These are phyloP conservation scores for Cucurbitaria berberidis DNA, from an alignment of 2,329 filamentous ascomycete species.

Conservation along the genomic window DNA sequence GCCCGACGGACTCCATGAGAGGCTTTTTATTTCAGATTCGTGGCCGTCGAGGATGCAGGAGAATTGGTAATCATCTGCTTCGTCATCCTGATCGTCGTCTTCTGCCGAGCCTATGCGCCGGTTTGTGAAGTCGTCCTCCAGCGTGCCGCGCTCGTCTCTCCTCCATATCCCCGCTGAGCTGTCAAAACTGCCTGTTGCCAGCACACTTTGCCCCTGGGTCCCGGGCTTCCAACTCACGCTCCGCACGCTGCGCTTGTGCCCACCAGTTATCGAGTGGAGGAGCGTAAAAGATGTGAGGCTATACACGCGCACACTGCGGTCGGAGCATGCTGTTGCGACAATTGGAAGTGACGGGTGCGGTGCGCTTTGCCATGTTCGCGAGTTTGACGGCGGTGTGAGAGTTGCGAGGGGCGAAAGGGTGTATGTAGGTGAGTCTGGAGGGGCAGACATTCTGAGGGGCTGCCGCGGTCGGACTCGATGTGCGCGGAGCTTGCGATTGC, in stretches of 20 bases:
- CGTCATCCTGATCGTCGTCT: slow-evolving; percentile 59
- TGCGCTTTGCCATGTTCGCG: slow-evolving; percentile 82
- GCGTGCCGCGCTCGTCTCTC: slow-evolving; percentile 70
- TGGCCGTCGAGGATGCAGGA: slow-evolving; percentile 92
- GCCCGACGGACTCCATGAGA: slow-evolving; percentile 75
- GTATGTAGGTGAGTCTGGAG: slow-evolving; percentile 17
- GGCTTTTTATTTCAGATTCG: slow-evolving; percentile 87
- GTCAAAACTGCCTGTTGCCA: slow-evolving; percentile 94
- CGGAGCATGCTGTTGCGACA: slow-evolving; percentile 84
- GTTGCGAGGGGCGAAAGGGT: slow-evolving; percentile 56
- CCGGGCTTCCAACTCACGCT: slow-evolving; percentile 86
- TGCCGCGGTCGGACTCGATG: slow-evolving; percentile 1
- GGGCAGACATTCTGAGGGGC: slow-evolving; percentile 24
- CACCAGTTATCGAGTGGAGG: slow-evolving; percentile 80
- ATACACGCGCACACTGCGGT: slow-evolving; percentile 88
- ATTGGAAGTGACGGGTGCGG: slow-evolving; percentile 88
- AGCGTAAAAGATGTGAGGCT: slow-evolving; percentile 80
- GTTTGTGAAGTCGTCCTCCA: slow-evolving; percentile 34
- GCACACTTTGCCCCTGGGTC: slow-evolving; percentile 65
- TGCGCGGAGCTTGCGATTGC: neutral
- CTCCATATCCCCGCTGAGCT: slow-evolving; percentile 76
- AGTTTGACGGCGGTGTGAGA: slow-evolving; percentile 58
- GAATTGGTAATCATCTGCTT: slow-evolving; percentile 88
- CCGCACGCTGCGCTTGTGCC: slow-evolving; percentile 90
- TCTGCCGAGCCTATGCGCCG: slow-evolving; percentile 31